A percentile compares a stretch with the other conserved stretches of the same genome.
Evolutionary conservation across 1,284 basidiomycete genomes (phyloP).

Genomic region (Pseudomicrostroma phylloplanum): DNA sequence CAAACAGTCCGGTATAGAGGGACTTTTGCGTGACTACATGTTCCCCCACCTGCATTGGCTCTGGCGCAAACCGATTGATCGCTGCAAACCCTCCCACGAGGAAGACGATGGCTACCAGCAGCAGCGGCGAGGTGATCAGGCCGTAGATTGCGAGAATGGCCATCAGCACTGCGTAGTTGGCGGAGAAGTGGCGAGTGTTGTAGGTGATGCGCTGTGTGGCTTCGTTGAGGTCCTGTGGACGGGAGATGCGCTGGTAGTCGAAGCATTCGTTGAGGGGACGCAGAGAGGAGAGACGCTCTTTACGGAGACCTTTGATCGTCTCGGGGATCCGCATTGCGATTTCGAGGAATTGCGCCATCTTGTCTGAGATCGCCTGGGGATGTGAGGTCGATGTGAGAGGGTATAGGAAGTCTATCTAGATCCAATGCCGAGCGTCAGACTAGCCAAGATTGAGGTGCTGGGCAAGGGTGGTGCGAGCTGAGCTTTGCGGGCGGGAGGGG

Average conservation of each 20-base stretch:
- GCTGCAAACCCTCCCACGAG: conserved; percentile 82
- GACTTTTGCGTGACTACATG: conserved; percentile 71
- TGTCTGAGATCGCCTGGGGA: no score
- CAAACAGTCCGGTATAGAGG: conserved; percentile 56
- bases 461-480: no score
- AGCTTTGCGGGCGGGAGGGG: no score
- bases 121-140: conserved; percentile 72
- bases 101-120: conserved; percentile 78
- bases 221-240: conserved; percentile 61
- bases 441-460: no score
- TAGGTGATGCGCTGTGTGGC: conserved; percentile 70
- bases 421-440: no score
- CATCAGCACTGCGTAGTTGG: conserved; percentile 79
- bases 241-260: conserved; percentile 77
- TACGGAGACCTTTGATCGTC: conserved; percentile 47
- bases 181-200: conserved; percentile 62
- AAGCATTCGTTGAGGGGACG: conserved; percentile 65
- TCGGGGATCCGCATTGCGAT: conserved; percentile 35
- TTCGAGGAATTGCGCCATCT: conserved; percentile 33
- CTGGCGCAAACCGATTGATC: conserved; percentile 69
- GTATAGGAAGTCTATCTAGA: no score
- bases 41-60: conserved; percentile 63
- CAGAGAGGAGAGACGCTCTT: conserved; percentile 74
- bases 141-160: conserved; percentile 79
- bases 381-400: no score